Evolutionary conservation across 768 basidiomycete genomes (phyloP).

Genomic region (Dioszegia aurantiaca): DNA sequence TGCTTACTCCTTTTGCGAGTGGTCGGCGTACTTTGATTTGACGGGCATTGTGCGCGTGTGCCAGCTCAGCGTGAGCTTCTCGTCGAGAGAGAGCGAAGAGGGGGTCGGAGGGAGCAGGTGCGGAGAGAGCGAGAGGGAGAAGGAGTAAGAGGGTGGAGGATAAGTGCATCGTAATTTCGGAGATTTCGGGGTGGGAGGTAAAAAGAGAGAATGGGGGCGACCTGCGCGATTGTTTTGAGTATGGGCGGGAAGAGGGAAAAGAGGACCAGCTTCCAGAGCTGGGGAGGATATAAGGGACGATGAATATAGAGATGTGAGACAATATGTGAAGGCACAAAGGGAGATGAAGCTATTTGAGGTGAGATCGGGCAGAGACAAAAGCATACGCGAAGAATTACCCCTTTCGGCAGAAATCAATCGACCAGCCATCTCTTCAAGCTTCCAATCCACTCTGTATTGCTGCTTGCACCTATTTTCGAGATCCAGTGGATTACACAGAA

Average conservation of each 20-base stretch:
- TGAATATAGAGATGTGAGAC: not conserved
- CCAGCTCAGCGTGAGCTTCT: not conserved
- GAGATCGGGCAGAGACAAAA: not conserved
- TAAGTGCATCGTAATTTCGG: conserved; percentile 1
- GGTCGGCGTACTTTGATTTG: conserved; percentile 10
- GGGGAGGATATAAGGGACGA: conserved; percentile 2
- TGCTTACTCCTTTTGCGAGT: not conserved
- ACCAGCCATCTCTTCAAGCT: not conserved
- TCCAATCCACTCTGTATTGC: not conserved
- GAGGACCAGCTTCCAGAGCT: conserved; percentile 10
- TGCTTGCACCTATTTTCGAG: not conserved
- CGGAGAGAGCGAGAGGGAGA: conserved; percentile 13
- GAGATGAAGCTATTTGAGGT: not conserved
- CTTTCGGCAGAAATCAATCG: not conserved
- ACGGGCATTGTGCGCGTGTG: too few relatives aligned
- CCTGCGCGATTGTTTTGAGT: not conserved
- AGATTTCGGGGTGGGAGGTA: not conserved
- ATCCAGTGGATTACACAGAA: too few relatives aligned
- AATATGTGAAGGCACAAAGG: not conserved
- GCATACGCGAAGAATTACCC: conserved; percentile 6
- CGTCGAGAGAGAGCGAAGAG: not conserved
- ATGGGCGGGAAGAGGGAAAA: not conserved
- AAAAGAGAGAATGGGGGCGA: not conserved
- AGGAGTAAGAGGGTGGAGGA: conserved; percentile 8
- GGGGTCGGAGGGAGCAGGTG: not conserved